Conservation (phyloP, 257 asterid genomes). For the Capsicum chinense region DNA sequence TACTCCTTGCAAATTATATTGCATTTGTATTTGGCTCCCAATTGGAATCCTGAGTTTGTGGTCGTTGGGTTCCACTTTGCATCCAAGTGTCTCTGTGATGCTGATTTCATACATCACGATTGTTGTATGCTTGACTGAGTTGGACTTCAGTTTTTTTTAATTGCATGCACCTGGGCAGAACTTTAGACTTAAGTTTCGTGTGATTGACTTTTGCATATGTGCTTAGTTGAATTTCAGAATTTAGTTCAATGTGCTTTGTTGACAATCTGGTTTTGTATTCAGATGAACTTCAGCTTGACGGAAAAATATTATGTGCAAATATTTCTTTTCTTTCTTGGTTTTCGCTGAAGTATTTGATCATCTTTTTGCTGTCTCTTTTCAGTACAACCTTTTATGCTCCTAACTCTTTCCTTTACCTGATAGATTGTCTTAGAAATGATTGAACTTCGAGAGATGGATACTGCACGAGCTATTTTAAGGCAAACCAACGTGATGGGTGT, state of each 20-base stretch:
- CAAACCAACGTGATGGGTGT: slow-evolving; percentile 99
- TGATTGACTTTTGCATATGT: not conserved
- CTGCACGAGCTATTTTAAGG: slow-evolving; percentile 94
- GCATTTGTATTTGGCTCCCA: slow-evolving; percentile 5
- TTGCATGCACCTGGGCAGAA: not conserved
- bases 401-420: slow-evolving; percentile 12
- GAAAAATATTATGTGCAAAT: not conserved
- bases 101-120: not conserved
- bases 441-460: slow-evolving; percentile 97
- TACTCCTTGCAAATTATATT: not conserved
- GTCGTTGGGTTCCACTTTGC: not conserved
- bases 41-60: not conserved
- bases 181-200: not conserved
- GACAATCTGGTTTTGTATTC: not conserved
- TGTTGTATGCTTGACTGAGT: not conserved
- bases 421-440: slow-evolving; percentile 98
- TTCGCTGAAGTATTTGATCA: not conserved
- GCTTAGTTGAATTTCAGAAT: not conserved
- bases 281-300: slow-evolving; percentile 17
- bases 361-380: not conserved
- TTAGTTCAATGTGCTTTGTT: not conserved
- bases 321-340: not conserved
- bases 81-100: not conserved
- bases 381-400: not conserved
- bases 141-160: not conserved